Percentiles rank a stretch among this genome's conserved stretches.
These are phyloP conservation scores for Fusarium denticulatum DNA, from an alignment of 2,329 filamentous ascomycete species.

Conservation along the genomic window DNA sequence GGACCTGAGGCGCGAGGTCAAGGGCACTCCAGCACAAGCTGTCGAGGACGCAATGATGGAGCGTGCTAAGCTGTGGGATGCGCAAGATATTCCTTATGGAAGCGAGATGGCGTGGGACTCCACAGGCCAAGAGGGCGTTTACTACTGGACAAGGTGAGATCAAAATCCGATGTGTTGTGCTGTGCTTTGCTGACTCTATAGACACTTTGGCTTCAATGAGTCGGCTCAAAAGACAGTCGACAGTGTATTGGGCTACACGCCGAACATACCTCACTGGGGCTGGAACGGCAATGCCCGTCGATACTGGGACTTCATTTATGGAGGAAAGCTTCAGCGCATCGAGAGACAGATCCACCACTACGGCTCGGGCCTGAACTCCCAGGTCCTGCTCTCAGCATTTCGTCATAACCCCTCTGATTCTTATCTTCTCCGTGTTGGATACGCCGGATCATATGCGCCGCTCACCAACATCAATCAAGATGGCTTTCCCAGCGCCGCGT, in stretches of 20 bases:
- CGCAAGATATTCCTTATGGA: slow-evolving; percentile 62
- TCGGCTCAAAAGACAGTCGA: slow-evolving; percentile 61
- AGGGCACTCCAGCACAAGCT: slow-evolving; percentile 49
- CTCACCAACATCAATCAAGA: slow-evolving; percentile 65
- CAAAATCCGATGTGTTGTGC: rapidly evolving
- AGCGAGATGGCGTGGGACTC: slow-evolving; percentile 72
- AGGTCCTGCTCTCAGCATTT: slow-evolving; percentile 63
- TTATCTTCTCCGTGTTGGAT: slow-evolving; percentile 64
- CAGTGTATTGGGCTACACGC: slow-evolving; percentile 66
- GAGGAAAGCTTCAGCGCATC: slow-evolving; percentile 54
- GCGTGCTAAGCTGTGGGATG: slow-evolving; percentile 61
- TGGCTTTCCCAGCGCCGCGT: slow-evolving; percentile 64
- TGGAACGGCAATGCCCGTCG: slow-evolving; percentile 70
- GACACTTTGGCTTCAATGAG: slow-evolving; percentile 59
- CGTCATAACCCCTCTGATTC: slow-evolving; percentile 56
- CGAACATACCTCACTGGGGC: slow-evolving; percentile 68
- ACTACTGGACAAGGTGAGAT: slow-evolving; percentile 62
- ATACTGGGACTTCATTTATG: slow-evolving; percentile 68
- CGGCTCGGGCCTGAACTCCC: slow-evolving; percentile 66
- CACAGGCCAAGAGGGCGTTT: slow-evolving; percentile 69
- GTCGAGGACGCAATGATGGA: slow-evolving; percentile 59
- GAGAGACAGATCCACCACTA: slow-evolving; percentile 66
- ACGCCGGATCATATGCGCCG: slow-evolving; percentile 62
- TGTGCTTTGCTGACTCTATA: slow-evolving; percentile 8
- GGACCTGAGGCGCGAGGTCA: slow-evolving; percentile 60